Evolutionary conservation across 306 rosid genomes (phyloP).

Genomic region (Fagus sylvatica): DNA sequence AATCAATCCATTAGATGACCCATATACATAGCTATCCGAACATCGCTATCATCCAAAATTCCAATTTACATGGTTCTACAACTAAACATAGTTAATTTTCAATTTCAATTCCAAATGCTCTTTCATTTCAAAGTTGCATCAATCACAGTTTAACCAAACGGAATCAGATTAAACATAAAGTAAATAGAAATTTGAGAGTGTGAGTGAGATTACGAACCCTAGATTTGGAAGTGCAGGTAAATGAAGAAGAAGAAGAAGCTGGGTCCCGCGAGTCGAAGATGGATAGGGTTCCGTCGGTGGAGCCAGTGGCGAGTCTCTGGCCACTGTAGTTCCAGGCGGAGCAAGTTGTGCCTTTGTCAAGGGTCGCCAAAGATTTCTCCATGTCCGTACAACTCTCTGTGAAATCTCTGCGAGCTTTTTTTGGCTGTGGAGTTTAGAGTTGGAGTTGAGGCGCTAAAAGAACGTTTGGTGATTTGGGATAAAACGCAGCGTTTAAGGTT

Average conservation of each 20-base stretch:
- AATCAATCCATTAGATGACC: not conserved
- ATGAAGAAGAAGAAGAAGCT: conserved; percentile 66
- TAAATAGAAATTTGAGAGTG: not conserved
- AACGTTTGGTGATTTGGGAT: not conserved
- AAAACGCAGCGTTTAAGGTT: not conserved
- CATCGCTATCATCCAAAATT: not conserved
- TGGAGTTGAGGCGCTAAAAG: not conserved
- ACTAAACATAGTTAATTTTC: not conserved
- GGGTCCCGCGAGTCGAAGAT: conserved; percentile 66
- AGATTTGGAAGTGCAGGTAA: conserved; percentile 54
- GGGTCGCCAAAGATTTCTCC: conserved; percentile 70
- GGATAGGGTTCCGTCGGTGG: conserved; percentile 61
- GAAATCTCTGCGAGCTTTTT: not conserved
- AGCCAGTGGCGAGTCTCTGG: conserved; percentile 66
- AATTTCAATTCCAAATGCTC: not conserved
- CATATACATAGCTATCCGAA: not conserved
- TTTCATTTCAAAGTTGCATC: not conserved
- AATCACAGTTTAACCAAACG: not conserved
- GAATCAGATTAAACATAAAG: not conserved
- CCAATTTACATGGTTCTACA: not conserved
- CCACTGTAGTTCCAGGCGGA: conserved; percentile 75
- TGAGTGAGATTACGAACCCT: conserved; percentile 40
- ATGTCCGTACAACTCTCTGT: conserved; percentile 17
- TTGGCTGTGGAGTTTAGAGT: not conserved
- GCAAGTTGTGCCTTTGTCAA: conserved; percentile 64